Evolutionary conservation across 1,139 yeast species (phyloP).

Genomic region (Pneumocystis canis): DNA sequence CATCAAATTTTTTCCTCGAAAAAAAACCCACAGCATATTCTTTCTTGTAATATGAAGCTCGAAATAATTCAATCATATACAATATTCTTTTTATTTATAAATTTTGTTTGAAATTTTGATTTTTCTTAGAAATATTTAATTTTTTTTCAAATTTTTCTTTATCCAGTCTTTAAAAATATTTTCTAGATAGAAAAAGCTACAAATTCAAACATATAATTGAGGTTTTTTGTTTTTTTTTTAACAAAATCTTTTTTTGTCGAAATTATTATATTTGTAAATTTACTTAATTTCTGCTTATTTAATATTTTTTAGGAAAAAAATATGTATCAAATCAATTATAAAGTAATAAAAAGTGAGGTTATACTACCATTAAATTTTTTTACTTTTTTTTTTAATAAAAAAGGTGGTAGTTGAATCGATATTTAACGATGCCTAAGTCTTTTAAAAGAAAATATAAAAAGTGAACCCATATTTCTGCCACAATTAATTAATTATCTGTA

Average conservation of each 20-base stretch:
- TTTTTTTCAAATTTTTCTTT: not conserved
- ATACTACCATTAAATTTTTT: not conserved
- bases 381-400: not conserved
- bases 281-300: not conserved
- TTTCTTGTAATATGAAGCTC: slow-evolving; percentile 73
- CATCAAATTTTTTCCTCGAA: slow-evolving; percentile 17
- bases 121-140: not conserved
- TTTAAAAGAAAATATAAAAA: not conserved
- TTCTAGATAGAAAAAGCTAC: not conserved
- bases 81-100: slow-evolving; percentile 26
- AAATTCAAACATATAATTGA: not conserved
- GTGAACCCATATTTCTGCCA: not conserved
- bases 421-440: not conserved
- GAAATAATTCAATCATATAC: slow-evolving; percentile 91
- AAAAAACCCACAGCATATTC: slow-evolving; percentile 55
- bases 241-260: not conserved
- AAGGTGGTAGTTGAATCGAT: not conserved
- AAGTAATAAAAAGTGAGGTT: not conserved
- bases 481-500: not conserved
- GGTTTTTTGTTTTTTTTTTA: not conserved
- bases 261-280: not conserved
- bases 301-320: not conserved
- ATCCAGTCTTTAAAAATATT: not conserved
- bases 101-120: not conserved
- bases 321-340: not conserved